phyloP scores from a whole-genome alignment of 257 asterid species.

The Jacaranda mimosifolia region DNA sequence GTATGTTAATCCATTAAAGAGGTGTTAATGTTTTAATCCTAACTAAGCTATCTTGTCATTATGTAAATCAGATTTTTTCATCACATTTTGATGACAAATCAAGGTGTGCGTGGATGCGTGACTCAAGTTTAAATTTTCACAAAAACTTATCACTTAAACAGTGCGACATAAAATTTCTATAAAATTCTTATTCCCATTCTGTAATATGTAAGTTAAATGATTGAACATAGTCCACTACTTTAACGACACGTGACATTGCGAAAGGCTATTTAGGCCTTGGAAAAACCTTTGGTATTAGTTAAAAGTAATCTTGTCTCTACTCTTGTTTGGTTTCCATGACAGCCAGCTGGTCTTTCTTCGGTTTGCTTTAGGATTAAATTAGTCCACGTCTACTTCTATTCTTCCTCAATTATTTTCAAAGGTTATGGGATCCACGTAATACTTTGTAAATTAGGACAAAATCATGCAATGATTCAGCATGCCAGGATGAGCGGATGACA shows the following conservation, averaged over 20 bases:
- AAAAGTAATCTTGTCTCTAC: constrained; percentile 3
- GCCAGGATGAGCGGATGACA: neutral
- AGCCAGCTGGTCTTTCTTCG: constrained; percentile 22
- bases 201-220: neutral
- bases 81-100: no score
- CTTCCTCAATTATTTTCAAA: neutral
- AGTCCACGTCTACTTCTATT: neutral
- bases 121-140: no score
- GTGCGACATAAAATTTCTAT: no score
- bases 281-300: constrained; percentile 24
- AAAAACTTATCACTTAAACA: no score
- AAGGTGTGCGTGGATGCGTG: no score
- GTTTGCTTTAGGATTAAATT: neutral
- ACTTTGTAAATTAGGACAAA: constrained; percentile 9
- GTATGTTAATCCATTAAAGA: no score
- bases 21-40: no score
- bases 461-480: neutral
- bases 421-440: constrained; percentile 18
- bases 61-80: no score
- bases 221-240: neutral
- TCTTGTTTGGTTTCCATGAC: neutral
- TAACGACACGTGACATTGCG: neutral
- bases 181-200: no score
- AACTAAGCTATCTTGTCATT: no score
- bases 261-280: constrained; percentile 4